Base-by-base conservation (phyloP, 1,139 yeast genomes). In the Candida sp. region DNA sequence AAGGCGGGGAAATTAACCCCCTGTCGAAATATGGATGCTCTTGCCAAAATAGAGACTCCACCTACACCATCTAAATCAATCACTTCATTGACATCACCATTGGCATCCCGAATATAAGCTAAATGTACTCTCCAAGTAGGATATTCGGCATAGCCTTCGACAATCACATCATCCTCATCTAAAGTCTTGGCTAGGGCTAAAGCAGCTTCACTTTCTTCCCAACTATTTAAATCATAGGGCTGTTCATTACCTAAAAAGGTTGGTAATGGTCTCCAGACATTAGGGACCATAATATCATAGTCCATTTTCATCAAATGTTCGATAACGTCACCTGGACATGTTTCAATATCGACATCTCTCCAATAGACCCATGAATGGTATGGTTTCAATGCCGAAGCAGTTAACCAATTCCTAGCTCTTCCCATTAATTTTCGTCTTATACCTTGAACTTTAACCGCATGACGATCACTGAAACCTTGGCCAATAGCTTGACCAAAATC, bases 301-400 rank as follows among this genome's bases (percentile, higher is more conserved):
- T 82, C 80, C 48, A 67, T 73, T 51, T 77, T 75, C 90, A 88
- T 88, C 63, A 89, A 70, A 57, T 82, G 87, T 61, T 89, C 87
- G 50, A 89, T 79, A 39, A 89, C 84, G 38, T 84, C 73, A 15
- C 88, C 87, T 0, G 96, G 95, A 54, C 88, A 82, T 23, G 88
- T 77, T 55, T 87, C 96, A 44, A 89, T 84, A 60, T 89, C 97
- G 3, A 82, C 96, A 61, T 89, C 97, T 64, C 96, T 75, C 97
- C 97, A 89, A 60, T 87, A 86, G 9, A 89, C 96, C 96, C 96
- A 89, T 2, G 95, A 84, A 63, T 89, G 97, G 57, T 87, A 84
- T 1, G 96, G 90, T 55, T 82, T 79, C 49, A 89, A 68, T 1
- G 96, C 90, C 37, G 81, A 77, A 1, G 88, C 75, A 3, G 91